Base-by-base conservation (phyloP, 1,284 basidiomycete genomes). In the Quambalaria eucalypti region DNA sequence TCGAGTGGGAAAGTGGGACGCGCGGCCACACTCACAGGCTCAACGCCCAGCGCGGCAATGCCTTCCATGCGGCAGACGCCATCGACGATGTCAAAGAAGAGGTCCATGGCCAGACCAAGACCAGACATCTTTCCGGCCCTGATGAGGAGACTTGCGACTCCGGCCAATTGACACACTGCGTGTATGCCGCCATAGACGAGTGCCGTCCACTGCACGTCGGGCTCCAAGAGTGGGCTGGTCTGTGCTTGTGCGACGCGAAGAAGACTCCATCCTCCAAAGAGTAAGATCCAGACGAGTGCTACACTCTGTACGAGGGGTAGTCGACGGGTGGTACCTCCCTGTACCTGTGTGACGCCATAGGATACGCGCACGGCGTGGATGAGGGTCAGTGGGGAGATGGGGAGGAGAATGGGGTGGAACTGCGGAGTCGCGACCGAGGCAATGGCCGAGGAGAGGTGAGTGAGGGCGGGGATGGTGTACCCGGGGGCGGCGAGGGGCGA, bases 41-140 rank as follows among this genome's bases (percentile, higher is more conserved):
- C 4, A 21, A 68, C 52, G 19, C 67, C 67, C 10, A 68, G 56
- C 19, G 55, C 54, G 26, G 60, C 60, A 51, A 71, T 65, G 21
- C 63, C 69, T 42, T 71, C 69, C 16, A 63, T 52, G 40, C 69
- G 58, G 29, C 64, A 61, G 28, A 68, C 21, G 30, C 63, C 65
- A 40, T 71, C 69, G 6, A 71, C 54, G 0, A 55, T 39, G 1
- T 61, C 54, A 28, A 68, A 61, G 2, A 52, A 25, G 40, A 68
- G 49, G 30, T 71, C 67, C 51, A 66, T 52, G 7, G 9, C 31
- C 31, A 33, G 31, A 8, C 31, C 31, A 33, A 33, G 16, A 33
- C 9, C 16, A 16, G 31, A 8, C 8, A 28, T 25, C 1, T 54
- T 28, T 19, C 56, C 54, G 21, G 57, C 29, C 1, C 31, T 26